phyloP scores from a whole-genome alignment of 306 rosid genomes.

The Geum urbanum region DNA sequence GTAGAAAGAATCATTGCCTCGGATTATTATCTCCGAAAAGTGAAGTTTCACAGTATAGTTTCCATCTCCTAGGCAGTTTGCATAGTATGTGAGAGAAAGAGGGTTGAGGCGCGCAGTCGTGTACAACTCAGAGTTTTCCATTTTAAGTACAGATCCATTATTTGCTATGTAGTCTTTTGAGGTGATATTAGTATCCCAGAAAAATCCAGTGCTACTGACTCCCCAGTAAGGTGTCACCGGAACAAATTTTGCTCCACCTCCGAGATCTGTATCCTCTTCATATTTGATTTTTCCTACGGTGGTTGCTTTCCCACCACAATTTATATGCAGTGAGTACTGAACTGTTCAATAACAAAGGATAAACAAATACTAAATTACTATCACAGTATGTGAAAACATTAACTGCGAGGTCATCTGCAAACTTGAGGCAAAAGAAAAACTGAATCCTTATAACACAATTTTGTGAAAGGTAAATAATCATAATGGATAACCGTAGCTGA shows the following conservation, averaged over 20 bases:
- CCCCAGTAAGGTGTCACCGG: constrained; percentile 32
- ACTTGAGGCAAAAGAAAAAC: no score
- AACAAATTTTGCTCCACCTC: neutral
- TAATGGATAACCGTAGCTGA: no score
- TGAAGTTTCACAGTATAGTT: constrained; percentile 35
- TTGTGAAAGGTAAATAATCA: no score
- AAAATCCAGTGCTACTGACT: constrained; percentile 48
- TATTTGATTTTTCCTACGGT: neutral
- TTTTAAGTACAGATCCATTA: constrained; percentile 19
- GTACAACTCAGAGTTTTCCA: constrained; percentile 38
- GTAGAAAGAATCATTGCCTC: constrained; percentile 37
- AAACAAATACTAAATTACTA: no score
- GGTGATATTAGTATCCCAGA: constrained; percentile 21
- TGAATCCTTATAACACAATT: no score
- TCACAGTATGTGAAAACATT: no score
- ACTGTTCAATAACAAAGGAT: neutral
- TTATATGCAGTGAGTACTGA: neutral
- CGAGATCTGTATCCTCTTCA: neutral
- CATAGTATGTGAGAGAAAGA: constrained; percentile 48
- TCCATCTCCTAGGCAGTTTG: constrained; percentile 32
- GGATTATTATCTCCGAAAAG: constrained; percentile 50
- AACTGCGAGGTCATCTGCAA: no score
- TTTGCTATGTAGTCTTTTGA: constrained; percentile 26
- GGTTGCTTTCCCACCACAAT: neutral
- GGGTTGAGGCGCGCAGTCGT: constrained; percentile 46